phyloP scores from a whole-genome alignment of 257 asterid species.

The Solanum habrochaites region DNA sequence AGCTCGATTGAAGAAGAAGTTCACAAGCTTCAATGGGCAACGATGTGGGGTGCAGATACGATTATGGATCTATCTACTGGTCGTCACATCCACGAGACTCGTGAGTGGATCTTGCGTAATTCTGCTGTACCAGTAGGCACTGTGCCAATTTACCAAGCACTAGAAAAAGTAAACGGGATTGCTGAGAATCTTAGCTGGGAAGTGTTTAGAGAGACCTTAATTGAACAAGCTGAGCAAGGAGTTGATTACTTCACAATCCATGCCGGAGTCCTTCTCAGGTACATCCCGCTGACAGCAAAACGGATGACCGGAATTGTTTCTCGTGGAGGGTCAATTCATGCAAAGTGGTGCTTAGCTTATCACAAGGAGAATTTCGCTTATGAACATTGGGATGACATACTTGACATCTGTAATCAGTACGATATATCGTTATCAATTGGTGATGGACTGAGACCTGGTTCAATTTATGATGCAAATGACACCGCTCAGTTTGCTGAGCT shows the following conservation, averaged over 20 bases:
- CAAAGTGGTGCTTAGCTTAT: constrained; percentile 95
- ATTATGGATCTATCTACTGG: constrained; percentile 96
- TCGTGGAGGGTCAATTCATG: constrained; percentile 96
- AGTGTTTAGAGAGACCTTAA: constrained; percentile 74
- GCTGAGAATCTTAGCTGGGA: constrained; percentile 95
- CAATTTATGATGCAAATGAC: constrained; percentile 92
- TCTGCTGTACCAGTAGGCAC: constrained; percentile 95
- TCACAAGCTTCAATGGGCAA: constrained; percentile 97
- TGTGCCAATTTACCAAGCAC: constrained; percentile 90
- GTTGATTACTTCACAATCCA: constrained; percentile 95
- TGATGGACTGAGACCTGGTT: constrained; percentile 95
- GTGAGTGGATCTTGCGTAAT: constrained; percentile 98
- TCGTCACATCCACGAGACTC: constrained; percentile 90
- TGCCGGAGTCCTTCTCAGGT: constrained; percentile 88
- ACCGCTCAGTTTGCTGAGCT: constrained; percentile 94
- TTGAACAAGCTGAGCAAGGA: constrained; percentile 98
- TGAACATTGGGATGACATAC: constrained; percentile 95
- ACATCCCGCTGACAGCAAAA: constrained; percentile 85
- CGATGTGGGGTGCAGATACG: constrained; percentile 99
- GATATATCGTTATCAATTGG: constrained; percentile 88
- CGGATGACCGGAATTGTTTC: constrained; percentile 94
- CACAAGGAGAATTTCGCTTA: constrained; percentile 93
- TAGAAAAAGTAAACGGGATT: constrained; percentile 81
- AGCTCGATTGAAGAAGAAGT: constrained; percentile 98
- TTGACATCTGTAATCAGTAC: constrained; percentile 86